Evolutionary conservation across 345 rosid genomes (phyloP), one percentile per base, ranked within the genome.

Genomic region (Rhizophora apiculata): DNA sequence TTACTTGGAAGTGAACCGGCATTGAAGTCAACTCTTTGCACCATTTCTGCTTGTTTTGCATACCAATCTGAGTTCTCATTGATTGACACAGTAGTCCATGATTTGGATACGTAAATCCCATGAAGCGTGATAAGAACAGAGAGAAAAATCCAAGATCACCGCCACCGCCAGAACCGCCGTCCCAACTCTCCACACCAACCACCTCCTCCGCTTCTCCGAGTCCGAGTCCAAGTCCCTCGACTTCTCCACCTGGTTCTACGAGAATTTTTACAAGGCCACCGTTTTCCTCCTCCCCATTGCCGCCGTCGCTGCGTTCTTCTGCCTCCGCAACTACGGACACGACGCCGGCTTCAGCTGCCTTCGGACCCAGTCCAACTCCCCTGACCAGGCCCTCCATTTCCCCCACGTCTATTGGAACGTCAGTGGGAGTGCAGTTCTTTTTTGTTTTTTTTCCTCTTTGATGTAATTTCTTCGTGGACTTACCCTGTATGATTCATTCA

Each of bases 1-100:
- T 90, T 63, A 96, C 88, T 80, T 96, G 99, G 82, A 92, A 86
- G 82, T 92, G 94, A 58, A 82, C 97, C 0, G 93, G 97, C 99
- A 96, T 96, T 16, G 85, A 80, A 66, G 77, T 74, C 26, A 96
- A 82, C 88, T 60, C 82, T 84, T 79, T 81, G 86, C 68, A 96
- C 91, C 86, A 90, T 66, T 60, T 82, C 96, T 6, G 87, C 87
- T 85, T 96, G 99, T 80, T 75, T 80, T 0, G 67, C 64, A 66
- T 76, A 75, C 99, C 98, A 96, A 59, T 87, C 96, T 8, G 93
- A 73, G 63, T 85, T 85, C 62, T 77, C 90, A 18, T 37, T 79
- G 6, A 84, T 34, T 64, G 88, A 80, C 62, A 86, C 87, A 8
- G 83, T 79, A 52, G 85, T 79, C 99, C 99, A 96, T 39, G 98